Base-by-base conservation (phyloP, 176 grass and related monocot genomes). In the Oryza glaberrima region DNA sequence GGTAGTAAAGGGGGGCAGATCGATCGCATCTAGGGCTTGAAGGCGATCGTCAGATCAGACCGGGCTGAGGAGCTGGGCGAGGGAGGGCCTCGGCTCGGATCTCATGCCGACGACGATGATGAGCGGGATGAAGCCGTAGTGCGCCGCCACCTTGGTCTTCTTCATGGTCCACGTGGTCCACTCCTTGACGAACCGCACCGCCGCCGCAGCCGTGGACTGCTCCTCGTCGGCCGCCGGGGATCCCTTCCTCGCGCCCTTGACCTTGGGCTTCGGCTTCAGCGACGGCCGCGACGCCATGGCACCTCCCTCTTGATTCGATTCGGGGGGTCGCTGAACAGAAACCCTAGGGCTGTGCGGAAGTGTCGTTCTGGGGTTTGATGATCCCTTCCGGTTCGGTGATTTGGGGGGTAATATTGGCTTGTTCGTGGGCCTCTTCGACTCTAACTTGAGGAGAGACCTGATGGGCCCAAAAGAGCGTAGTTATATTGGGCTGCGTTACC, bases 161-260 rank as follows among this genome's bases (percentile, higher is more conserved):
- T 92, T 94, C 92, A 97, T 97, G 38, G 92, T 85, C 94, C 90
- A 90, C 25, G 94, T 97, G 67, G 71, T 88, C 94, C 94, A 97
- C 83, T 90, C 90, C 92, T 97, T 94, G 8, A 81, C 38, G 76
- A 84, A 82, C 60, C 71, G 84, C 82, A 83, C 81, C 69, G 84
- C 72, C 36, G 40, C 65, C 72, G 45, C 56, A 41, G 70, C 2
- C 9, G 82, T 82, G 45, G 85, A 76, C 60, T 73, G 58, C 6
- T 84, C 82, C 43, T 87, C 88, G 25, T 78, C 83, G 65, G 72
- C 76, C 17, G 63, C 65, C 5, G 65, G 30, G 41, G 46, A 17
- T 10, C 71, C 86, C 79, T 84, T 90, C 85, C 51, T 89, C 41
- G 13, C 77, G 46, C 58, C 82, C 86, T 77, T 85, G 77, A 74